Base-by-base conservation (phyloP, 345 rosid species). In the Euphorbia lathyris region DNA sequence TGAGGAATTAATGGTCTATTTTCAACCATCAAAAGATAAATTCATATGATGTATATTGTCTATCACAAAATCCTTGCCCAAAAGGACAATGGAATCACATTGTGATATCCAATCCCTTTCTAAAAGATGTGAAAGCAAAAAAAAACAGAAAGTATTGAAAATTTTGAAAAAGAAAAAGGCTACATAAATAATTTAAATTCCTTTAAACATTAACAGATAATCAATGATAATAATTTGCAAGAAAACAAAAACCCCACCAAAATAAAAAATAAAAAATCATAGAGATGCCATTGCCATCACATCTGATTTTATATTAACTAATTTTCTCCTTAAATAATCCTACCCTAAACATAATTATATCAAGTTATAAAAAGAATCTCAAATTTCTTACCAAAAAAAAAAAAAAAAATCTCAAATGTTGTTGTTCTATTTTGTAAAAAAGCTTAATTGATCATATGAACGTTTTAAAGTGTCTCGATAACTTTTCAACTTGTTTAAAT, bases 41-140 rank as follows among this genome's bases (percentile, higher is more conserved):
- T 5, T 13, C 51, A 45, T 45, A 45, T 45, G 51, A 10, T 45
- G 51, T 45, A 12, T 12, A 27, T 43, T 61, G 45, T 20, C 73
- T 19, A 1, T 40, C 59, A 27, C 57, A 43, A 29, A 55, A 45
- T 22, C 29, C 30, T 7, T 14, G 5, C 38, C 1, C 14, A 4
- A 3, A 16, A 20, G 61, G 66, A 25, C 68, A 71, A 58, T 10
- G 26, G 67, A 71, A 74, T 67, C 76, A 57, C 73, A 30, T 1
- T 2, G 67, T 58, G 43, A 70, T 73, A 65, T 69, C 61, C 45
- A 53, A 69, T 1, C 8, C 51, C 61, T 66, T 70, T 65, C 34
- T 12, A 61, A n/a, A 65, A 45, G 14, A 23, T 26, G 47, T 9
- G 7, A 32, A 57, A 30, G 32, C 43, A 11, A 52, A 20, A 20